phyloP scores from a whole-genome alignment of 164 flowering plant species.

The Vitis cinerea region DNA sequence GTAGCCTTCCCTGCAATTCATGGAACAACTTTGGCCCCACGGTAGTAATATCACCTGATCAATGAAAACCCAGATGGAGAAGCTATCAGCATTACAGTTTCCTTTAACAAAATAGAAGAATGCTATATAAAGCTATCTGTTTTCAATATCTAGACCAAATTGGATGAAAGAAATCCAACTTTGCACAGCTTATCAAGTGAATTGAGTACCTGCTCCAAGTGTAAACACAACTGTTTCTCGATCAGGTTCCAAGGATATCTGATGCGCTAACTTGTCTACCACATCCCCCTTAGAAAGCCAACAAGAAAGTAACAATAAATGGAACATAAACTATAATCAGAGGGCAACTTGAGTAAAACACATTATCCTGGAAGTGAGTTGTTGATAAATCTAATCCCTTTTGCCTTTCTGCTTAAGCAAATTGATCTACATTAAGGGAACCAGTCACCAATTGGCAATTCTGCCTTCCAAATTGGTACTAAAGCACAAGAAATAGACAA shows the following conservation, averaged over 20 bases:
- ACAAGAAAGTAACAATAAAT: background rate
- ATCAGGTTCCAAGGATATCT: constrained; percentile 29
- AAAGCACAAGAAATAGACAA: too few species aligned
- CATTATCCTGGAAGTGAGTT: background rate
- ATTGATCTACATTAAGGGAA: background rate
- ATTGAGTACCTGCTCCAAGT: constrained; percentile 48
- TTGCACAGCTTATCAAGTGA: background rate
- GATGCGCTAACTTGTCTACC: constrained; percentile 28
- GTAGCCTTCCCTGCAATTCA: constrained; percentile 21
- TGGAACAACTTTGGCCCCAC: constrained; percentile 37
- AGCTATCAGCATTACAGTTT: background rate
- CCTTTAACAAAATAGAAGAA: background rate
- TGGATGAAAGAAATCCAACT: background rate
- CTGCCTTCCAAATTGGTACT: too few species aligned
- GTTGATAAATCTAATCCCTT: background rate
- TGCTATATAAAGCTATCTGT: background rate
- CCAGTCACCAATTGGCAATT: too few species aligned
- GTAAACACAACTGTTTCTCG: constrained; percentile 36
- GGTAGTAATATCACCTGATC: constrained; percentile 39
- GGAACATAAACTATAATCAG: background rate
- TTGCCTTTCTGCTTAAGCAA: background rate
- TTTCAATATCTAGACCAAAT: background rate
- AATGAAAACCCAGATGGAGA: too few species aligned
- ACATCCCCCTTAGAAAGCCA: constrained; percentile 25
- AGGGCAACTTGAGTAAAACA: background rate